Evolutionary conservation across 2,329 filamentous ascomycete genomes (phyloP).

Genomic region (Apiospora arundinis): DNA sequence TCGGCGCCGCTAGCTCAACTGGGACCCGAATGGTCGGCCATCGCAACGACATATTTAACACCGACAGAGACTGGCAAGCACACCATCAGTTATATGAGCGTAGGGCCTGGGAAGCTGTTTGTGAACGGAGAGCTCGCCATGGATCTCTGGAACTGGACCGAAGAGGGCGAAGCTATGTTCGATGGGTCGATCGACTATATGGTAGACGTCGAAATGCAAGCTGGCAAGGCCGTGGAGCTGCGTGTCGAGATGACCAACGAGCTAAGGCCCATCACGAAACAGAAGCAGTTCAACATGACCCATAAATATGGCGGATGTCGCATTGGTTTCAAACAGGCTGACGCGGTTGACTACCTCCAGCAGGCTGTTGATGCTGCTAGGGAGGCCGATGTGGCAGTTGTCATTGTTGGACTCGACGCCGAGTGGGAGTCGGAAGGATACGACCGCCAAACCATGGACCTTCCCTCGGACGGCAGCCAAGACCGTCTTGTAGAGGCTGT

Average conservation of each 20-base stretch:
- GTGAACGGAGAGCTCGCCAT: slow-evolving; percentile 65
- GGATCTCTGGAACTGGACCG: slow-evolving; percentile 73
- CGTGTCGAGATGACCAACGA: slow-evolving; percentile 71
- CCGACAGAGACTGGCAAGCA: slow-evolving; percentile 66
- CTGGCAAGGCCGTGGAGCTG: slow-evolving; percentile 64
- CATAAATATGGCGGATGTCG: slow-evolving; percentile 75
- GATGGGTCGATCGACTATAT: slow-evolving; percentile 70
- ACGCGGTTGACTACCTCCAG: slow-evolving; percentile 66
- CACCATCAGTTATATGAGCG: slow-evolving; percentile 71
- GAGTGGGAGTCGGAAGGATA: slow-evolving; percentile 81
- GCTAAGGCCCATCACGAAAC: slow-evolving; percentile 65
- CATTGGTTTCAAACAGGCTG: slow-evolving; percentile 73
- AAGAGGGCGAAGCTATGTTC: slow-evolving; percentile 75
- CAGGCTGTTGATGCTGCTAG: slow-evolving; percentile 68
- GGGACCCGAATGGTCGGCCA: slow-evolving; percentile 68
- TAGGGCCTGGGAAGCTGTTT: slow-evolving; percentile 68
- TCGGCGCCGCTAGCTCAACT: slow-evolving; percentile 66
- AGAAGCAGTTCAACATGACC: slow-evolving; percentile 61
- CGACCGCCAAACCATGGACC: slow-evolving; percentile 67
- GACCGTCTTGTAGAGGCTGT: slow-evolving; percentile 70
- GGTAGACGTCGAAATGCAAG: slow-evolving; percentile 65
- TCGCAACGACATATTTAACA: slow-evolving; percentile 65
- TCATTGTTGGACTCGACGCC: slow-evolving; percentile 72
- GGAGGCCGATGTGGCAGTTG: slow-evolving; percentile 69
- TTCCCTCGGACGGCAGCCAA: slow-evolving; percentile 62